These are phyloP conservation scores for Lumnitzera littorea DNA, from an alignment of 345 rosid species.

Conservation along the genomic window DNA sequence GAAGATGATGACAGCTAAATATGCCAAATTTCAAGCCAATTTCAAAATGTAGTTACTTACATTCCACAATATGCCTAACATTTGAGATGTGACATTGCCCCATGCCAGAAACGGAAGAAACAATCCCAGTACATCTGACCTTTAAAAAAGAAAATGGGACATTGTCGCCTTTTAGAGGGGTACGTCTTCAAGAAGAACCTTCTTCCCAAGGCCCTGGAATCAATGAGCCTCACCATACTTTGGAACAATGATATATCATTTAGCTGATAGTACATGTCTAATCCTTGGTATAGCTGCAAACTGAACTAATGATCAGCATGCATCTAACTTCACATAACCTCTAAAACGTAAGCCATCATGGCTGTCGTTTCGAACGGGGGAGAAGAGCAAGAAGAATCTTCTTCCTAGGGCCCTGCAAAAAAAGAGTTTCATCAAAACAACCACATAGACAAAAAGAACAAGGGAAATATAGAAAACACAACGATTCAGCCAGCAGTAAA, in stretches of 20 bases:
- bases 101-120: too few relatives aligned
- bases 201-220: constrained; percentile 85
- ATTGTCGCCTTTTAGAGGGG: neutral
- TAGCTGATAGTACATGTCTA: too few relatives aligned
- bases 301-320: neutral
- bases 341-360: constrained; percentile 2
- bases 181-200: constrained; percentile 71
- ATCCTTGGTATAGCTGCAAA: neutral
- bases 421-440: neutral
- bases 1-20: too few relatives aligned
- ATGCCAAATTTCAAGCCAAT: too few relatives aligned
- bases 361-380: constrained; percentile 45
- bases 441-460: too few relatives aligned
- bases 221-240: neutral
- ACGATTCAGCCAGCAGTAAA: neutral
- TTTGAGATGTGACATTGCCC: too few relatives aligned
- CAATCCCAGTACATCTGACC: too few relatives aligned
- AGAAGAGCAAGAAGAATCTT: constrained; percentile 75
- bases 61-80: too few relatives aligned
- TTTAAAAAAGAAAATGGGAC: neutral
- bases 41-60: too few relatives aligned
- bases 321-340: too few relatives aligned
- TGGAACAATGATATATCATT: too few relatives aligned
- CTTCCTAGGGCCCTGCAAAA: constrained; percentile 87
- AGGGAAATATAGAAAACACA: neutral